These are phyloP conservation scores for Globisporangium solare DNA, from an alignment of 352 stramenopile species.

Conservation along the genomic window DNA sequence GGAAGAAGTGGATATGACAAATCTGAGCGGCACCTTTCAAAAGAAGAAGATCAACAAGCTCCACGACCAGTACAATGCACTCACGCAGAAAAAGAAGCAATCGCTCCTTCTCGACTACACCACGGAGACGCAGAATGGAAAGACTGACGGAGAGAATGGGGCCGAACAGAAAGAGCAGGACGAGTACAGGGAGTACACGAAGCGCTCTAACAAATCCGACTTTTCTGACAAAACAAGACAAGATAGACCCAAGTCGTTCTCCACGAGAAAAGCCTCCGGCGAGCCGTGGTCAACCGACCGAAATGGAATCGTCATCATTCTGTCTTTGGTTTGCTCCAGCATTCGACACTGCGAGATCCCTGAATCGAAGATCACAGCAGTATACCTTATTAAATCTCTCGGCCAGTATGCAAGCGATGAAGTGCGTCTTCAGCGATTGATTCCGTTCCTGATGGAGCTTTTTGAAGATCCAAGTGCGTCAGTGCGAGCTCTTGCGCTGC, in stretches of 20 bases:
- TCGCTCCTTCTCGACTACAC: conserved; percentile 59
- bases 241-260: neutral
- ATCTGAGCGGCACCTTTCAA: conserved; percentile 58
- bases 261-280: conserved; percentile 4
- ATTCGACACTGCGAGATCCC: conserved; percentile 80
- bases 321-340: conserved; percentile 83
- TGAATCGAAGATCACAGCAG: conserved; percentile 84
- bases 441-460: conserved; percentile 91
- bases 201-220: neutral
- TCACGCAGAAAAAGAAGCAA: conserved; percentile 77
- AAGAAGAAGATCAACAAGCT: conserved; percentile 86
- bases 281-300: conserved; percentile 42
- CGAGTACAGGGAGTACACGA: neutral
- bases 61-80: conserved; percentile 72
- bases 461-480: conserved; percentile 90
- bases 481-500: conserved; percentile 88
- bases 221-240: conserved; percentile 13
- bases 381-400: conserved; percentile 91
- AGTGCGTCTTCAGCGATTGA: conserved; percentile 91
- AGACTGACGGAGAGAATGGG: conserved; percentile 22
- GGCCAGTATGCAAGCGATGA: conserved; percentile 90
- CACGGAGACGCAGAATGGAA: conserved; percentile 22
- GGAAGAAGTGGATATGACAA: conserved; percentile 66
- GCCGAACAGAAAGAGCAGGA: conserved; percentile 3
- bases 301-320: conserved; percentile 84